Evolutionary conservation across 106 monocot genomes (phyloP), one percentile per base, ranked within the genome.

Genomic region (Dioscorea zingiberensis): DNA sequence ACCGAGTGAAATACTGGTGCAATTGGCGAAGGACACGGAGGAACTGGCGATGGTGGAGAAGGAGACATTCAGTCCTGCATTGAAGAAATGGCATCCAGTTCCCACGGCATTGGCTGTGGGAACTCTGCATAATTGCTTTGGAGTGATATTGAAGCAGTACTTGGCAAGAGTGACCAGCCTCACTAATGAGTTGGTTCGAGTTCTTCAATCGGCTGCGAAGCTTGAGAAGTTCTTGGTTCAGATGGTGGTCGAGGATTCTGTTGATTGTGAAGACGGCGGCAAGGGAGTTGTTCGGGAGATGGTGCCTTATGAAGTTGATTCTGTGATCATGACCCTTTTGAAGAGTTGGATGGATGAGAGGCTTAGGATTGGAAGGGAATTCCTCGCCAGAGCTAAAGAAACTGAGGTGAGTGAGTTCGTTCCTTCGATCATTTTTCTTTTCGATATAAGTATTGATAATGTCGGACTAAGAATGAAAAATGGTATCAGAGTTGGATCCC

Each of bases 291-390:
- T 88, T 3, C 72, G 70, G 25, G 95, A 91, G 67, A 91, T 97
- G 83, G 21, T 81, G 3, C 83, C 95, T 7, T 97, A 74, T 55
- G 91, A 91, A 19, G 85, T 97, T 5, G 87, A 97, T 2, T 60
- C 88, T 25, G 68, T 97, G 38, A 71, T 72, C 10, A 48, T 69
- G 10, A 63, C 60, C 7, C 81, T 97, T 25, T 26, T 88, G 54
- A 91, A 81, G 65, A 68, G 22, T 18, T 97, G 95, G 95, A 85
- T 79, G 12, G 81, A 91, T 14, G 91, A 97, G 54, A 74, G 85
- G 71, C 48, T 97, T n/a, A 76, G 48, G 60, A 63, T 83, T 32
- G 82, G 74, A 26, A 72, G 66, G 67, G 88, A 91, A 18, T 83
- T 73, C 54, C 46, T 88, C 13, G 60, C 47, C 69, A 77, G 91